A percentile compares a stretch with the other conserved stretches of the same genome.
Evolutionary conservation across 106 monocot genomes (phyloP).

Genomic region (Dendrobium chrysotoxum): DNA sequence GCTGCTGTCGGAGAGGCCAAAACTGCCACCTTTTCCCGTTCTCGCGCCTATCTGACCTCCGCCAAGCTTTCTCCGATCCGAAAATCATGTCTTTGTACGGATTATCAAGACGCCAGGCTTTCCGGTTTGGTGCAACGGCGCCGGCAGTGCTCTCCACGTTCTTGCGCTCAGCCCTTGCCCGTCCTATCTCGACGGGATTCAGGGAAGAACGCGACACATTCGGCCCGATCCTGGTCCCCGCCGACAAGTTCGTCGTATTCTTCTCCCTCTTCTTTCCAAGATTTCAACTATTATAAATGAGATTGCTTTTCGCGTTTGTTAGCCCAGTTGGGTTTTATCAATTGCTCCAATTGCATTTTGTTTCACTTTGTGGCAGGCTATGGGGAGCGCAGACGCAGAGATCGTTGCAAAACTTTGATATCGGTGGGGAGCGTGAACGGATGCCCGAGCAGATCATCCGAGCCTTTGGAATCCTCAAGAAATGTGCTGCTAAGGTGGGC

Average conservation of each 20-base stretch:
- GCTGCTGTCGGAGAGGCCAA: too few species aligned
- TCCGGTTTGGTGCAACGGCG: conserved; percentile 13
- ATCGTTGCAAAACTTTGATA: conserved; percentile 93
- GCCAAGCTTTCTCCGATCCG: background rate
- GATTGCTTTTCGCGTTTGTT: background rate
- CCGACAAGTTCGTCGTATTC: conserved; percentile 48
- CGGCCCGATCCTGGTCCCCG: conserved; percentile 66
- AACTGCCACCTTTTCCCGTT: too few species aligned
- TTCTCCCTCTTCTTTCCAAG: background rate
- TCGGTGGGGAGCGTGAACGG: conserved; percentile 72
- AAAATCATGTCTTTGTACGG: conserved; percentile 33
- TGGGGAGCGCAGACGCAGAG: conserved; percentile 99
- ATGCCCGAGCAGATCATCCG: conserved; percentile 91
- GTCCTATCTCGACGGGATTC: conserved; percentile 55
- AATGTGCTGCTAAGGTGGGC: conserved; percentile 85
- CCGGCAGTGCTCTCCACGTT: conserved; percentile 10
- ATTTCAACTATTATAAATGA: background rate
- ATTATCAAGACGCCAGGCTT: conserved; percentile 29
- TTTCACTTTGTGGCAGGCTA: conserved; percentile 31
- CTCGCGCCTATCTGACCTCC: too few species aligned
- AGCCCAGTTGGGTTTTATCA: background rate
- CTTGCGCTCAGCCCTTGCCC: conserved; percentile 20
- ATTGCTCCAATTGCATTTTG: background rate
- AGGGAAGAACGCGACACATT: conserved; percentile 85
- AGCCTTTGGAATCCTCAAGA: conserved; percentile 87